Evolutionary conservation across 305 asterid genomes (phyloP).

Genomic region (Nicotiana rustica): DNA sequence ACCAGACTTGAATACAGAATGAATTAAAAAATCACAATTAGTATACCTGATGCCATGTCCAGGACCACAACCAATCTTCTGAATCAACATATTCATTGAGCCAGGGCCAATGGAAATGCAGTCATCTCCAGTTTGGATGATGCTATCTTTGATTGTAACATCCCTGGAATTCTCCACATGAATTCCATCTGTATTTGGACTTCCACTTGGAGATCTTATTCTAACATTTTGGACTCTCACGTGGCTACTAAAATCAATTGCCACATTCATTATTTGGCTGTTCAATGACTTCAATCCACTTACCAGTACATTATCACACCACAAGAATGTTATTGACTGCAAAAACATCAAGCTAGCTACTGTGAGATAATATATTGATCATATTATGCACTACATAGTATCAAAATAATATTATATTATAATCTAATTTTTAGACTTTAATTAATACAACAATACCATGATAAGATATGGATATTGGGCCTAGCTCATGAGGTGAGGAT

Average conservation of each 20-base stretch:
- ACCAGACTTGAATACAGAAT: no score
- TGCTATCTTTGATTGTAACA: constrained; percentile 49
- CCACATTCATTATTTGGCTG: constrained; percentile 68
- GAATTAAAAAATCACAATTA: no score
- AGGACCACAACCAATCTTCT: constrained; percentile 74
- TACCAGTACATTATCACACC: constrained; percentile 60
- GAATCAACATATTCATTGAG: constrained; percentile 61
- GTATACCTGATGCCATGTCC: constrained; percentile 83
- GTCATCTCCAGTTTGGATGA: constrained; percentile 75
- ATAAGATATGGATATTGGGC: not conserved
- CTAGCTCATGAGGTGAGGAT: no score
- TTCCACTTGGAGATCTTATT: constrained; percentile 70
- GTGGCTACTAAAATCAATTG: constrained; percentile 52
- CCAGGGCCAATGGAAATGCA: constrained; percentile 81
- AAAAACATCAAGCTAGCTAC: not conserved
- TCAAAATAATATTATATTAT: not conserved
- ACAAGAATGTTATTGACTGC: constrained; percentile 68
- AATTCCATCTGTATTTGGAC: constrained; percentile 87
- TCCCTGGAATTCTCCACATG: constrained; percentile 60
- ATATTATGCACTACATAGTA: not conserved
- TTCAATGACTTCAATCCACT: constrained; percentile 56
- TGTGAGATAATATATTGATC: not conserved
- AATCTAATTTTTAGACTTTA: not conserved
- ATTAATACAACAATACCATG: not conserved
- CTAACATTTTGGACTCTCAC: constrained; percentile 51